Base-by-base conservation (phyloP, 2,329 filamentous ascomycete genomes). In the Aspergillus alliaceus region DNA sequence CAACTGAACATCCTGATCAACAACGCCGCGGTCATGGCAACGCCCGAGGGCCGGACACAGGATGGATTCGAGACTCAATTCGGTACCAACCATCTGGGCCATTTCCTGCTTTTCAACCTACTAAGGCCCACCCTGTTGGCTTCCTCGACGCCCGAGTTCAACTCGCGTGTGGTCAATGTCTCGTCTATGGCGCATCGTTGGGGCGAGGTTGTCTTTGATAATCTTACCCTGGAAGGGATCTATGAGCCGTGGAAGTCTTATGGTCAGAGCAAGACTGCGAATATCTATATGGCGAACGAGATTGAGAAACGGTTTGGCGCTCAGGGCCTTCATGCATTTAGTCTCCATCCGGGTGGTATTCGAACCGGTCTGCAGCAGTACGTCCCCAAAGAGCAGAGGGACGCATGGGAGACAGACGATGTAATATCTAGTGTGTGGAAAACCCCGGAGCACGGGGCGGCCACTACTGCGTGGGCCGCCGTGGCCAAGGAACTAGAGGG, bases 41-140 rank as follows among this genome's bases (percentile, higher is more conserved):
- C 59, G 6, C 64, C 59, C 2, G 59, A 65, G 27, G 66, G 65
- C 72, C 65, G 57, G 74, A 82, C 65, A 75, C 77, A 54, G 14
- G 56, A 60, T 24, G 60, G 61, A 1, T 77, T 78, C 59, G 83
- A 86, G 63, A 65, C 67, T 0, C 82, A 85, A 53, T 80, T 86
- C 51, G 81, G 75, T 20, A 79, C 75, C 1, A 84, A 85, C 64
- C 77, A 85, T 61, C 68, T 86, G 1, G 73, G 70, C 1, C 79
- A 83, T 62, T 85, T 85, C 69, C 72, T 84, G 0, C 73, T 85
- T 7, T 80, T 82, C 55, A 72, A 81, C 18, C 74, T 84, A 2
- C 71, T 86, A 14, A 78, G 78, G 35, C 50, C 56, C 0, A 44
- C 54, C 6, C 46, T 68, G 3, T 27, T 69, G 8, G 56, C 60